Evolutionary conservation across 2,329 filamentous ascomycete genomes (phyloP), one percentile per base, ranked within the genome.

Genomic region (Penicillium sp.): DNA sequence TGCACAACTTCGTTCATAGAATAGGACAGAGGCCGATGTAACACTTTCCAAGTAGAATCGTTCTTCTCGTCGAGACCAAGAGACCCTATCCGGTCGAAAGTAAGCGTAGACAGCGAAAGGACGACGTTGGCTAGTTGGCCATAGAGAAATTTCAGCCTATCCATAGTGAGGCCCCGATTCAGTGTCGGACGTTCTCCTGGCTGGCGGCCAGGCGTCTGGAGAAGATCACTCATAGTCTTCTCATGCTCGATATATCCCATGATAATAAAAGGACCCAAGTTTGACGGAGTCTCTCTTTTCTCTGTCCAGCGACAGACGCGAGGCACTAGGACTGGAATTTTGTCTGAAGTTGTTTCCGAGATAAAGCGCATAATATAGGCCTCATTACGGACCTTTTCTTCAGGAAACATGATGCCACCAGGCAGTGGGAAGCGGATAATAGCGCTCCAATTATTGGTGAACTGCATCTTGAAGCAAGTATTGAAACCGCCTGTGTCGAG

Each of bases 1-100:
- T 54, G 54, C 20, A 64, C 58, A 18, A 65, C 56, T 52, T 72
- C 64, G 40, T 65, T 74, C 69, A 76, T 73, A 45, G 72, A 72
- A 13, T 42, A 40, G 4, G 47, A 40, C 22, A 50, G 28, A 20
- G 35, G 47, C 26, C 43, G 35, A 35, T 37, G 3, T 3, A 14
- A 31, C 14, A 43, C 47, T 24, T 43, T 34, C 42, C 29, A 46
- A 2, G 28, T 34, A 9, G 29, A 40, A 38, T 43, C 35, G 16
- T 40, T n/a, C 13, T 23, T 32, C 16, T 40, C 6, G 2, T 28
- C 14, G 4, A 20, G 18, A 4, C 18, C 2, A 7, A 41, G 8
- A 7, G 41, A 44, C 28, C 46, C 46, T 37, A 50, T 46, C 38
- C 27, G 18, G 31, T 14, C 22, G 20, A 43, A 22, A 14, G 26